Evolutionary conservation across 768 basidiomycete genomes (phyloP).

Genomic region (Macrolepiota fuliginosa): DNA sequence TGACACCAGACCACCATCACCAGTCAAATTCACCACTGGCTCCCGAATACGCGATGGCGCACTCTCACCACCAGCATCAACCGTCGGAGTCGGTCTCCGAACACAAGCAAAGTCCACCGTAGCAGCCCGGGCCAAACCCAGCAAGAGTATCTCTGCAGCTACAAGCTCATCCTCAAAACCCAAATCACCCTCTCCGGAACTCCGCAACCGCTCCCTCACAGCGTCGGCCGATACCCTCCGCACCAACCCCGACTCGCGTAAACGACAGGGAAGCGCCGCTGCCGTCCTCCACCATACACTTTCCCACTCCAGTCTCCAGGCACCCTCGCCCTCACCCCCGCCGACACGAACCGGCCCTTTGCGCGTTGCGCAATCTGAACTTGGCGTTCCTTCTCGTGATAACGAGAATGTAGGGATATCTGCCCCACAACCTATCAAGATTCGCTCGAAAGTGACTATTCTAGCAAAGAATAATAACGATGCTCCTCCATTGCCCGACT

Average conservation of each 20-base stretch:
- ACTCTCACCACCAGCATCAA: conserved; percentile 29
- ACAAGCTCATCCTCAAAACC: conserved; percentile 28
- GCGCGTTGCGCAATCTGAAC: conserved; percentile 2
- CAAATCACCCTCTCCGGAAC: conserved; percentile 27
- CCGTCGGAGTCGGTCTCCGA: conserved; percentile 20
- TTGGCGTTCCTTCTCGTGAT: neutral
- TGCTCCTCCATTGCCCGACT: conserved; percentile 18
- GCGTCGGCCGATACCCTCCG: conserved; percentile 19
- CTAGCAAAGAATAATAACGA: conserved; percentile 35
- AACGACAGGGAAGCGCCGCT: conserved; percentile 29
- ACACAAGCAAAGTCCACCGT: neutral
- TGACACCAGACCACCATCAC: conserved; percentile 36
- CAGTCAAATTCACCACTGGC: conserved; percentile 31
- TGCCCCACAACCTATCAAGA: conserved; percentile 32
- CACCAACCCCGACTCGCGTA: conserved; percentile 9
- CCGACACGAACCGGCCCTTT: conserved; percentile 11
- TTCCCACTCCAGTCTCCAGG: conserved; percentile 34
- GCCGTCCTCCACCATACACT: conserved; percentile 30
- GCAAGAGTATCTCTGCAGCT: conserved; percentile 20
- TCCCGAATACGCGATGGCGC: conserved; percentile 35
- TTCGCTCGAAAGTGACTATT: conserved; percentile 63
- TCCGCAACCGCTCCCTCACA: conserved; percentile 26
- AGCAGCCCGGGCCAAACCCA: neutral
- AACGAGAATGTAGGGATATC: conserved; percentile 17
- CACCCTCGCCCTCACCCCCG: conserved; percentile 10